These are phyloP conservation scores for Botrytis medusae DNA, from an alignment of 2,329 filamentous ascomycete species.

Conservation along the genomic window DNA sequence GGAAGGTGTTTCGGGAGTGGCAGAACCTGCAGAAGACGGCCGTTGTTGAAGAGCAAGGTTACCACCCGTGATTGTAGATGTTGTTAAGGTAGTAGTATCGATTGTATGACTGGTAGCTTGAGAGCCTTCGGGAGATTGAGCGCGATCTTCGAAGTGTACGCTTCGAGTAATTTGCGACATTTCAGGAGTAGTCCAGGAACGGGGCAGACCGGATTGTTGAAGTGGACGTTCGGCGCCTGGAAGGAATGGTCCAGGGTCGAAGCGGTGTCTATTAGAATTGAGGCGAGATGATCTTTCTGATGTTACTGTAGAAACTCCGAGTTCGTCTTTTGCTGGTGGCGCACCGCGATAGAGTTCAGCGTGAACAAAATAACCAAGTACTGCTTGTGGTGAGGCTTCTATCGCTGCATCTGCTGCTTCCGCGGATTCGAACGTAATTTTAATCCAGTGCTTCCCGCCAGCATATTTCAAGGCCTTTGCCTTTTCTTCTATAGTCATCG, in stretches of 20 bases:
- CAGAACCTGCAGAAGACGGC: conserved; percentile 39
- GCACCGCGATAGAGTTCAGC: conserved; percentile 69
- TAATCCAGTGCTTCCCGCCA: conserved; percentile 90
- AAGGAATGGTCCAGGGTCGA: conserved; percentile 24
- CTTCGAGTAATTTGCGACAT: conserved; percentile 37
- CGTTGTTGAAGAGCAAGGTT: conserved; percentile 37
- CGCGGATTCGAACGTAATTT: conserved; percentile 75
- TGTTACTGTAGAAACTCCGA: conserved; percentile 24
- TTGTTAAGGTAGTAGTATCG: conserved; percentile 53
- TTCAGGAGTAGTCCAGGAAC: conserved; percentile 35
- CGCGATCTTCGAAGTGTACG: conserved; percentile 10
- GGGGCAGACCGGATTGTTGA: conserved; percentile 29
- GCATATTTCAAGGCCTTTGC: conserved; percentile 77
- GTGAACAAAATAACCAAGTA: conserved; percentile 68
- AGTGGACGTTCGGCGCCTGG: conserved; percentile 23
- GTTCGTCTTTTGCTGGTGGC: conserved; percentile 62
- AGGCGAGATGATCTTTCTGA: conserved; percentile 20
- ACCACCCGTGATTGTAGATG: conserved; percentile 34
- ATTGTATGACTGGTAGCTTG: conserved; percentile 53
- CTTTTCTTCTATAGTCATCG: conserved; percentile 70
- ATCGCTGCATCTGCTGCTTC: conserved; percentile 69
- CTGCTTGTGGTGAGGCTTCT: conserved; percentile 68
- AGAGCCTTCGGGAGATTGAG: conserved; percentile 36
- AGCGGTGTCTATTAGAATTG: conserved; percentile 23
- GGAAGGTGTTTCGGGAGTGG: conserved; percentile 33